phyloP scores from a whole-genome alignment of 2,329 filamentous ascomycete species.

The Sarocladium oryzae region DNA sequence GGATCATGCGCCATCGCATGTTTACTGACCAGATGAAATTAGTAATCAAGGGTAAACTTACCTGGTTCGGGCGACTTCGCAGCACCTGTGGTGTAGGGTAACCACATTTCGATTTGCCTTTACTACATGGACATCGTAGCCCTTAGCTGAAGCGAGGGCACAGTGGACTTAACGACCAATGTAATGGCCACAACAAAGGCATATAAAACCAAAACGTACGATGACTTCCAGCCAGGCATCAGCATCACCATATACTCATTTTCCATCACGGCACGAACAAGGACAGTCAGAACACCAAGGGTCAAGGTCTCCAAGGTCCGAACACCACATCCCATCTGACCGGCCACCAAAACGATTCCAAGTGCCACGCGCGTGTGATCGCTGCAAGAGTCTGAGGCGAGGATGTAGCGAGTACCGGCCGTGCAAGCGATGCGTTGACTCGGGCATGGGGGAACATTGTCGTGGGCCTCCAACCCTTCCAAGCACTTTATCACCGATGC shows the following conservation, averaged over 20 bases:
- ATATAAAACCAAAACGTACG: too few relatives aligned
- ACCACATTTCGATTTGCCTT: too few relatives aligned
- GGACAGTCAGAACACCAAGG: not conserved
- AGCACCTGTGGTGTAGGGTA: too few relatives aligned
- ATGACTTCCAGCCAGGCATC: not conserved
- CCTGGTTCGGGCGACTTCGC: too few relatives aligned
- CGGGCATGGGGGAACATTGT: constrained; percentile 33
- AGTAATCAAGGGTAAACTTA: too few relatives aligned
- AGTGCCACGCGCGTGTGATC: constrained; percentile 35
- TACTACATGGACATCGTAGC: too few relatives aligned
- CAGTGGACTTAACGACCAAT: too few relatives aligned
- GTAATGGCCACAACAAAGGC: too few relatives aligned
- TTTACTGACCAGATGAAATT: too few relatives aligned
- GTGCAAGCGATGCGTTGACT: constrained; percentile 34
- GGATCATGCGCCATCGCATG: too few relatives aligned
- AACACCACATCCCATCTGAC: not conserved
- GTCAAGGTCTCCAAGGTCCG: not conserved
- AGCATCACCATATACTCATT: not conserved
- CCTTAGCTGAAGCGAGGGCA: too few relatives aligned
- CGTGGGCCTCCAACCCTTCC: not conserved
- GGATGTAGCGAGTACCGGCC: constrained; percentile 39
- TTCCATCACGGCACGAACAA: not conserved
- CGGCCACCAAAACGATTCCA: constrained; percentile 28
- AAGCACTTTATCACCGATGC: constrained; percentile 15
- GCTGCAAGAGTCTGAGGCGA: constrained; percentile 35